Percentiles rank a stretch among this genome's conserved stretches.
These are phyloP conservation scores for Termitomyces heimii DNA, from an alignment of 768 basidiomycete species.

Conservation along the genomic window DNA sequence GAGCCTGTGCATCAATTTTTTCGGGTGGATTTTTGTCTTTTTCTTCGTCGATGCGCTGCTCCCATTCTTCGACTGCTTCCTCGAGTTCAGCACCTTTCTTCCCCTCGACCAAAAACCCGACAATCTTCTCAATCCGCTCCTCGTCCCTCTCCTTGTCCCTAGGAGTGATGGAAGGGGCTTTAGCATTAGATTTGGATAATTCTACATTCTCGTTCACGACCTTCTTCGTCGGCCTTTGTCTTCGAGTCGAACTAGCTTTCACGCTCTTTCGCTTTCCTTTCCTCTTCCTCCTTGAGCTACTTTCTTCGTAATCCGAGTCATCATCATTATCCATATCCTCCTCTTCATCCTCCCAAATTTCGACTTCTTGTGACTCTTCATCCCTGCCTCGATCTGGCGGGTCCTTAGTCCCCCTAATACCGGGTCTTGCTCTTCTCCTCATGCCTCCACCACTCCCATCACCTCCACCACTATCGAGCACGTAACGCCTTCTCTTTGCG, in stretches of 20 bases:
- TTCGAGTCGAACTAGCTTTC: not conserved
- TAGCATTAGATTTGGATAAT: not conserved
- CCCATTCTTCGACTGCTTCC: constrained; percentile 58
- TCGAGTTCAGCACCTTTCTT: constrained; percentile 60
- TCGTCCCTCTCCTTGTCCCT: not conserved
- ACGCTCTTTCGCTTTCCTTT: not conserved
- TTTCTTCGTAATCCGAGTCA: not conserved
- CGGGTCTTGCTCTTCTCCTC: not conserved
- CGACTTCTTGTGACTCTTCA: not conserved
- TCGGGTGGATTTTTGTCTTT: not conserved
- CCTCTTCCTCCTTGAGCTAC: not conserved
- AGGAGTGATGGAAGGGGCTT: not conserved
- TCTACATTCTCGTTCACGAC: not conserved
- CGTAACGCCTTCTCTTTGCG: constrained; percentile 22
- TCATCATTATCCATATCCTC: not conserved
- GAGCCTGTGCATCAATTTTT: not conserved
- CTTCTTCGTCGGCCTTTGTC: constrained; percentile 12
- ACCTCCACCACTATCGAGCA: not conserved
- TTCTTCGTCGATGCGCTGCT: constrained; percentile 15
- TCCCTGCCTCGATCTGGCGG: not conserved
- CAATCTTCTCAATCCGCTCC: constrained; percentile 60
- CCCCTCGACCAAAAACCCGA: constrained; percentile 60
- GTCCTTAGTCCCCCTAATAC: not conserved
- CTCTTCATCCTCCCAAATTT: not conserved
- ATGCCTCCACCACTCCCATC: not conserved